Evolutionary conservation across 768 basidiomycete species (phyloP).

Genomic region (Tricholoma sp.): DNA sequence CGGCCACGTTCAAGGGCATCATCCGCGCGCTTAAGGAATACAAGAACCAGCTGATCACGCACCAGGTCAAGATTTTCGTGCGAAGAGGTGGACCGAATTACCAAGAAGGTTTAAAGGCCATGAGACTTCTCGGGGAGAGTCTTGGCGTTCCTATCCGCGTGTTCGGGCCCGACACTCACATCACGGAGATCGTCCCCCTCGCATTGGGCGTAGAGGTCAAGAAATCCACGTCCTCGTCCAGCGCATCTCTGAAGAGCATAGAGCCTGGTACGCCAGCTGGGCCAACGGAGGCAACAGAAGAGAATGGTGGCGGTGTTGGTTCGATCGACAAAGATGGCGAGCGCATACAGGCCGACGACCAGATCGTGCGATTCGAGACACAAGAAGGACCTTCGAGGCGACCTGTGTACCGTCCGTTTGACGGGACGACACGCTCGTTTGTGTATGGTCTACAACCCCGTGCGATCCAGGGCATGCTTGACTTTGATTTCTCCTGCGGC

Average conservation of each 20-base stretch:
- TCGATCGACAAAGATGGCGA: constrained; percentile 72
- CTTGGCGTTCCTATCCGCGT: constrained; percentile 97
- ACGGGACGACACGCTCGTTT: constrained; percentile 89
- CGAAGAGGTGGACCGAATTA: constrained; percentile 99
- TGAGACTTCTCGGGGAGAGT: constrained; percentile 94
- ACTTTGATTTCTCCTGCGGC: constrained; percentile 99
- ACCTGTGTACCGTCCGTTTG: constrained; percentile 88
- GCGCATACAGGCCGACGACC: constrained; percentile 81
- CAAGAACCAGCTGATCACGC: constrained; percentile 77
- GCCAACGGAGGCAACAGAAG: constrained; percentile 31
- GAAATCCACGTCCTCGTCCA: constrained; percentile 20
- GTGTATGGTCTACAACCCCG: constrained; percentile 99
- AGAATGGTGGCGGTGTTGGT: constrained; percentile 49
- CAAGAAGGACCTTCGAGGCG: constrained; percentile 38
- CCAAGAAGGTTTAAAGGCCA: constrained; percentile 96
- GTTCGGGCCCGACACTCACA: constrained; percentile 97
- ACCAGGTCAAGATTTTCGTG: constrained; percentile 92
- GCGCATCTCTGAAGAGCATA: constrained; percentile 27
- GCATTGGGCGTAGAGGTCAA: constrained; percentile 83
- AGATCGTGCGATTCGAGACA: constrained; percentile 85
- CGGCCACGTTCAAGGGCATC: constrained; percentile 99
- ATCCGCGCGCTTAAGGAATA: constrained; percentile 94
- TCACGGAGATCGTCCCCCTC: constrained; percentile 97
- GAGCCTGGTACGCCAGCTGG: constrained; percentile 34
- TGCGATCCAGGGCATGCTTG: constrained; percentile 94